These are phyloP conservation scores for Trametes pubescens DNA, from an alignment of 1,284 basidiomycete genomes.

Conservation along the genomic window DNA sequence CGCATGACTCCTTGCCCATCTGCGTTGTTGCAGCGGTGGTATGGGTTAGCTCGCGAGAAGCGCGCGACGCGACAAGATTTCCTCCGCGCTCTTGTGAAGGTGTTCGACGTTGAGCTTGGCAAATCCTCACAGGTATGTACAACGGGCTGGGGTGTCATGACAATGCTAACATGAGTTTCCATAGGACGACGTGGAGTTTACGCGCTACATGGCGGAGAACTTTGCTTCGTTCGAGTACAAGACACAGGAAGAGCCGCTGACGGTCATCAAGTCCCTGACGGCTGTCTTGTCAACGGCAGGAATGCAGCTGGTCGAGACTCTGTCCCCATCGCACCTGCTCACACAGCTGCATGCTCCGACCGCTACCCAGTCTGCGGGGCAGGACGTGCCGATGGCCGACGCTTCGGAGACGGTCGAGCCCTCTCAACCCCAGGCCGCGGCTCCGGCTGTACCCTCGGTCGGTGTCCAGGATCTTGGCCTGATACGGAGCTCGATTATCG, in stretches of 20 bases:
- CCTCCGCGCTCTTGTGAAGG: conserved; percentile 81
- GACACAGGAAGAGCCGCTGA: conserved; percentile 91
- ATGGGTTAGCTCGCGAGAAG: conserved; percentile 89
- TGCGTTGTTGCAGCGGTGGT: conserved; percentile 91
- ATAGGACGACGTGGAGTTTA: conserved; percentile 83
- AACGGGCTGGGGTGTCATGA: neutral
- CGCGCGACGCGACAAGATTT: conserved; percentile 87
- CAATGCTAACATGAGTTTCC: neutral
- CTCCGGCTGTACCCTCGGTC: conserved; percentile 14
- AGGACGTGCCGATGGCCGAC: conserved; percentile 23
- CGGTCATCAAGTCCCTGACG: conserved; percentile 85
- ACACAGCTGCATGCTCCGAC: conserved; percentile 58
- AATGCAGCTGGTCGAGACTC: conserved; percentile 75
- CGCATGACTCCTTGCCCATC: conserved; percentile 62
- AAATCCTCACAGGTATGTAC: conserved; percentile 56
- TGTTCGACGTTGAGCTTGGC: conserved; percentile 73
- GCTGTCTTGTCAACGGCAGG: conserved; percentile 85
- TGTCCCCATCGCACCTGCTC: conserved; percentile 76
- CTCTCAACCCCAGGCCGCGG: conserved; percentile 16
- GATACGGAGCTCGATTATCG: conserved; percentile 74
- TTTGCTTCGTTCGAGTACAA: conserved; percentile 93
- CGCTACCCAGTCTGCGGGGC: conserved; percentile 2
- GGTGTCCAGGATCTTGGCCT: conserved; percentile 50
- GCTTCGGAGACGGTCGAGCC: conserved; percentile 8
- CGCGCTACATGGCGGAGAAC: conserved; percentile 94